phyloP scores from a whole-genome alignment of 2,329 filamentous ascomycete genomes.

The Fusarium liriodendri region DNA sequence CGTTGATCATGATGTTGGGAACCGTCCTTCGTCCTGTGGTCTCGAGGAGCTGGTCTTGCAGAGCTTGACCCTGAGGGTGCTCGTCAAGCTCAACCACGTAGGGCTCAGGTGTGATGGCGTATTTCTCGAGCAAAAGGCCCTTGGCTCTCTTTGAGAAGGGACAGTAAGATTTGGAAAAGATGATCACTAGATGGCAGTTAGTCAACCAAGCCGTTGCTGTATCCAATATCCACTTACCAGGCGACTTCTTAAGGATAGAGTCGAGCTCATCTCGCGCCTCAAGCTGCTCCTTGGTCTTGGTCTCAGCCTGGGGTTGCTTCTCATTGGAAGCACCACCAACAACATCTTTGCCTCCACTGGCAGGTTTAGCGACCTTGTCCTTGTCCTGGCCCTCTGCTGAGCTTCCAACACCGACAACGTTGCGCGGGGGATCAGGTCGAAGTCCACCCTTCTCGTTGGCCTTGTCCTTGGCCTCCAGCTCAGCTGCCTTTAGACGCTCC shows the following conservation, averaged over 20 bases:
- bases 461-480: slow-evolving; percentile 74
- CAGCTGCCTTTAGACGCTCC: slow-evolving; percentile 74
- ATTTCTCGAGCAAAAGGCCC: slow-evolving; percentile 83
- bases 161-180: slow-evolving; percentile 97
- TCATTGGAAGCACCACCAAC: slow-evolving; percentile 23
- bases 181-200: slow-evolving; percentile 72
- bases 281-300: slow-evolving; percentile 69
- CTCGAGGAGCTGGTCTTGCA: slow-evolving; percentile 78
- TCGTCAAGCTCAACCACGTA: slow-evolving; percentile 91
- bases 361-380: slow-evolving; percentile 55
- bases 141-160: slow-evolving; percentile 89
- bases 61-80: slow-evolving; percentile 76
- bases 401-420: slow-evolving; percentile 69
- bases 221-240: slow-evolving; percentile 67
- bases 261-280: slow-evolving; percentile 79
- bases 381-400: slow-evolving; percentile 63
- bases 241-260: slow-evolving; percentile 83
- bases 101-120: slow-evolving; percentile 83
- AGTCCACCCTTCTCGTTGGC: slow-evolving; percentile 74
- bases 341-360: slow-evolving; percentile 26
- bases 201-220: slow-evolving; percentile 1
- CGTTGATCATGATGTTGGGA: slow-evolving; percentile 90
- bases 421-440: slow-evolving; percentile 68
- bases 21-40: slow-evolving; percentile 88
- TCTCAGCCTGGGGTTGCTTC: slow-evolving; percentile 60